Evolutionary conservation across 352 stramenopile genomes (phyloP).

Genomic region (Phytophthora sansomeana): DNA sequence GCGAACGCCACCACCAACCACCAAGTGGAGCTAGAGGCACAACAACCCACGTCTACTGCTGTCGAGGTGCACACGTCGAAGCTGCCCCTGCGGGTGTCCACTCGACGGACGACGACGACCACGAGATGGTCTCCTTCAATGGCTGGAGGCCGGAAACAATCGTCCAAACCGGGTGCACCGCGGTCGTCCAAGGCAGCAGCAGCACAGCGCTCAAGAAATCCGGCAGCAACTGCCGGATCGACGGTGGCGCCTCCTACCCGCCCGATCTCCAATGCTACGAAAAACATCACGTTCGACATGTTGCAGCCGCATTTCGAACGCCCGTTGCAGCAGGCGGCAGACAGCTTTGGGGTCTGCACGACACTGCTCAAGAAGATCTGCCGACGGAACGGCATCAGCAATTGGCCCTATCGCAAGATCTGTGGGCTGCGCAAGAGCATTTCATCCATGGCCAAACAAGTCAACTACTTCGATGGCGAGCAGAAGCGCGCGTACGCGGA

Average conservation of each 20-base stretch:
- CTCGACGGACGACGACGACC: slow-evolving; percentile 38
- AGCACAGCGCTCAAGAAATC: background rate
- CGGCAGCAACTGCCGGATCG: no score
- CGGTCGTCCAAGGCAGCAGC: slow-evolving; percentile 8
- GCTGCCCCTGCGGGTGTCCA: slow-evolving; percentile 19
- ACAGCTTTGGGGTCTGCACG: slow-evolving; percentile 68
- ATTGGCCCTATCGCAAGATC: slow-evolving; percentile 72
- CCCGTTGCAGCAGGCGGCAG: slow-evolving; percentile 57
- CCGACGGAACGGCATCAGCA: slow-evolving; percentile 64
- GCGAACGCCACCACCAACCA: background rate
- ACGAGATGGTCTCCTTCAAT: slow-evolving; percentile 40
- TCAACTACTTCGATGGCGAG: slow-evolving; percentile 69
- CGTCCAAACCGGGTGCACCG: background rate
- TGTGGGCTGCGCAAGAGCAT: slow-evolving; percentile 65
- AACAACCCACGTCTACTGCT: no score
- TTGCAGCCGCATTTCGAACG: slow-evolving; percentile 67
- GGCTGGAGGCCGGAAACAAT: slow-evolving; percentile 7
- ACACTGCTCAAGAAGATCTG: slow-evolving; percentile 80
- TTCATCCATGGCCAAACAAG: slow-evolving; percentile 65
- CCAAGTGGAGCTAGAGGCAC: slow-evolving; percentile 1
- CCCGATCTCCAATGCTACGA: slow-evolving; percentile 55
- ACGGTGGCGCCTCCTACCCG: slow-evolving; percentile 21
- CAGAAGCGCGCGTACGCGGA: slow-evolving; percentile 59
- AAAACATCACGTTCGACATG: slow-evolving; percentile 64
- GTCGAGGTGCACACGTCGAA: background rate